Evolutionary conservation across 2,329 filamentous ascomycete species (phyloP), one percentile per base, ranked within the genome.

Genomic region (Apiospora pterosperma): DNA sequence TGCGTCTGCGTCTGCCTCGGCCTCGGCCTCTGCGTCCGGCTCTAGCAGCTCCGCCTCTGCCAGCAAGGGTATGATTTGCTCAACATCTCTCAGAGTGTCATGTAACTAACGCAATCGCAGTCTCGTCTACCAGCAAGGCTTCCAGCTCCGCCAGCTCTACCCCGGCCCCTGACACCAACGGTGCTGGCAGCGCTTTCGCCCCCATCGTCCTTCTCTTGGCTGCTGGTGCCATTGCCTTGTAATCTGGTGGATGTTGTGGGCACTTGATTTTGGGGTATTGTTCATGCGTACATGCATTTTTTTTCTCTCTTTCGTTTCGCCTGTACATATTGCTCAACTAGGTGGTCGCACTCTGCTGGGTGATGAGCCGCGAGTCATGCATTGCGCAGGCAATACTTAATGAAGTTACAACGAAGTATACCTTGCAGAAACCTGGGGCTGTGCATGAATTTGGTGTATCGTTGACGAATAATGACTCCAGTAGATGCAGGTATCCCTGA

Each of bases 91-190:
- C n/a, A n/a, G n/a, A n/a, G n/a, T n/a, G n/a, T n/a, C n/a, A n/a
- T n/a, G 60, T 39, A 23, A 60, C 41, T 31, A 42, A 25, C 44
- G 16, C 28, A 38, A 34, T 21, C 3, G 36, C n/a, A 41, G 62
- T 66, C 67, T n/a, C n/a, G n/a, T n/a, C n/a, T n/a, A n/a, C n/a
- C n/a, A n/a, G n/a, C n/a, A n/a, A n/a, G 23, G 41, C 41, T 42
- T 42, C 41, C 4, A n/a, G 8, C n/a, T 42, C 41, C 23, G 41
- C 41, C 41, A 42, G n/a, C 41, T 65, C 66, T 12, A 41, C 48
- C 7, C 19, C 23, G 19, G n/a, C 19, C 55, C 72, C 74, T 62
- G 71, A 71, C 68, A 69, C 67, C 63, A 75, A 75, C 66, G 72
- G 67, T 36, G 74, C 71, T 59, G 67, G 65, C 60, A 69, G 63